Evolutionary conservation across 164 flowering plant genomes (phyloP).

Genomic region (Euptelea pleiosperma): DNA sequence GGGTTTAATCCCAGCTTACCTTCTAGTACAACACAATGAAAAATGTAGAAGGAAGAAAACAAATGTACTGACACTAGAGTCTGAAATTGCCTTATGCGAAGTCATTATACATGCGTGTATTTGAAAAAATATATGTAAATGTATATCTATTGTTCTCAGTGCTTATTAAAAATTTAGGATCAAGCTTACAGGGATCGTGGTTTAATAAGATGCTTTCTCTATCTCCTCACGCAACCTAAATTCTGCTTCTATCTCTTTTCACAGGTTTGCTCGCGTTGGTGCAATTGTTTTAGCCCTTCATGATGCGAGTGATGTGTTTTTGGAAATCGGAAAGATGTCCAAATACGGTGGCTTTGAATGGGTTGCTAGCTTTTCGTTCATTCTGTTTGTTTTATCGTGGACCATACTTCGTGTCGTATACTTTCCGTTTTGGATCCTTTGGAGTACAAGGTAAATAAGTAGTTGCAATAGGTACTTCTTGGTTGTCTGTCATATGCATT

Average conservation of each 20-base stretch:
- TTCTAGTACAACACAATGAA: too few relatives aligned
- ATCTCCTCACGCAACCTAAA: neutral
- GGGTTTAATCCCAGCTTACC: neutral
- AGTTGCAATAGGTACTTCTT: conserved; percentile 1
- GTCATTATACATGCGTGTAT: too few relatives aligned
- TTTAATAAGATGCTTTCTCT: neutral
- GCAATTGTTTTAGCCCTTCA: conserved; percentile 93
- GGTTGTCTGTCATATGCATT: neutral
- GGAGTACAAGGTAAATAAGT: conserved; percentile 74
- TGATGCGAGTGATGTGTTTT: conserved; percentile 90
- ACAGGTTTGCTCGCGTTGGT: conserved; percentile 91
- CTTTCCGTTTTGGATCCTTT: conserved; percentile 84
- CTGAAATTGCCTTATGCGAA: too few relatives aligned
- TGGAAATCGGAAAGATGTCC: conserved; percentile 94
- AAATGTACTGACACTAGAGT: too few relatives aligned
- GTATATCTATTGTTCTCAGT: too few relatives aligned
- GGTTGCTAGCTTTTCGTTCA: conserved; percentile 65
- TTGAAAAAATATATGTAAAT: too few relatives aligned
- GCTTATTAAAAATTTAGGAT: too few relatives aligned
- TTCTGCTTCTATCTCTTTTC: conserved; percentile 12
- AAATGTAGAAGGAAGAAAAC: neutral
- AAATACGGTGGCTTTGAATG: conserved; percentile 76
- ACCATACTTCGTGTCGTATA: conserved; percentile 76
- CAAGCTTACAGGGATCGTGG: neutral
- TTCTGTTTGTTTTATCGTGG: conserved; percentile 79